These are phyloP conservation scores for Boletus rubescentipes DNA, from an alignment of 768 basidiomycete species.

Conservation along the genomic window DNA sequence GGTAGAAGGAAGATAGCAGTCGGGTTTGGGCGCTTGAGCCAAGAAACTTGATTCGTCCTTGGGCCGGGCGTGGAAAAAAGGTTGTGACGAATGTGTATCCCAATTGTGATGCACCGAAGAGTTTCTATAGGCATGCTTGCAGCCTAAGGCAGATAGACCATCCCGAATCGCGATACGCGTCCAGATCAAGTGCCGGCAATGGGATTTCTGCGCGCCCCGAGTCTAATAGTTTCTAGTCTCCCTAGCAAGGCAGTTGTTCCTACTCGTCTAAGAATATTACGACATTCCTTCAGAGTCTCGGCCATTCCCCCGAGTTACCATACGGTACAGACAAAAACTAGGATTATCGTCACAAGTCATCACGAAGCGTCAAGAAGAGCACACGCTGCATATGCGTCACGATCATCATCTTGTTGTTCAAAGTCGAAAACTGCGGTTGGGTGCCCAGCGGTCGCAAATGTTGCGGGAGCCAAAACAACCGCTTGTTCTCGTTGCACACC, in stretches of 20 bases:
- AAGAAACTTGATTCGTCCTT: too few relatives aligned
- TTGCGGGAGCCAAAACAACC: slow-evolving; percentile 13
- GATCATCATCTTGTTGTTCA: slow-evolving; percentile 8
- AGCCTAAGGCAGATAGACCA: too few relatives aligned
- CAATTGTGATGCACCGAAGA: not conserved
- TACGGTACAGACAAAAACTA: too few relatives aligned
- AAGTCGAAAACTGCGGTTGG: not conserved
- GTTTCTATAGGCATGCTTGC: too few relatives aligned
- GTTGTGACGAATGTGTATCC: not conserved
- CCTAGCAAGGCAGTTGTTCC: too few relatives aligned
- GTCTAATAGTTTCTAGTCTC: too few relatives aligned
- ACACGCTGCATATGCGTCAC: slow-evolving; percentile 1
- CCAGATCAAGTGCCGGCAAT: too few relatives aligned
- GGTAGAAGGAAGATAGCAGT: not conserved
- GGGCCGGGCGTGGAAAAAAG: not conserved
- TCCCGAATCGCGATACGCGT: too few relatives aligned
- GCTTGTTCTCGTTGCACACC: slow-evolving; percentile 6
- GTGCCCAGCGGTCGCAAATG: slow-evolving; percentile 4
- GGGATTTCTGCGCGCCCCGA: too few relatives aligned
- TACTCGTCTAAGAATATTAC: too few relatives aligned
- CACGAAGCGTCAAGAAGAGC: slow-evolving; percentile 3
- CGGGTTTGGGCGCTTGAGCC: not conserved
- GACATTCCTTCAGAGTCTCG: too few relatives aligned
- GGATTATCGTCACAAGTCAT: not conserved
- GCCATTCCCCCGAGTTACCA: too few relatives aligned